phyloP scores from a whole-genome alignment of 306 rosid species.

The Rubus idaeus region DNA sequence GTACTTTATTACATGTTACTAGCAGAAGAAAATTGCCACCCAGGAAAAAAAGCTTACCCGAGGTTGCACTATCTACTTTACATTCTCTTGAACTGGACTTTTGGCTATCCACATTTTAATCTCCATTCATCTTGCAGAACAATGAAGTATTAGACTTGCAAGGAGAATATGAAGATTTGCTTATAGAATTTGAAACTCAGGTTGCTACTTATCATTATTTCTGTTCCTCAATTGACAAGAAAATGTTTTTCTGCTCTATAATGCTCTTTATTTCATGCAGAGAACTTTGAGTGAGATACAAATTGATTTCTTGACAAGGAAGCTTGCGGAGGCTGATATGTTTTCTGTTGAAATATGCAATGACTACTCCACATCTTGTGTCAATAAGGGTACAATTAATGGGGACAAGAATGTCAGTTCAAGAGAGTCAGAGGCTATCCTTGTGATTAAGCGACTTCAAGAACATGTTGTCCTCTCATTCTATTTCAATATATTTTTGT shows the following conservation, averaged over 20 bases:
- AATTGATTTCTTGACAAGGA: constrained; percentile 59
- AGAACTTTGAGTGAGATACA: constrained; percentile 65
- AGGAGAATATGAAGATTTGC: constrained; percentile 74
- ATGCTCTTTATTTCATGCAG: constrained; percentile 44
- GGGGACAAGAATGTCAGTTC: constrained; percentile 49
- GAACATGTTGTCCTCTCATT: constrained; percentile 55
- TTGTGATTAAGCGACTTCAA: constrained; percentile 83
- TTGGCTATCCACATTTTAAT: constrained; percentile 28
- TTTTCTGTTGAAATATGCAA: constrained; percentile 27
- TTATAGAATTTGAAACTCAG: constrained; percentile 65
- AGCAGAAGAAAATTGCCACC: constrained; percentile 69
- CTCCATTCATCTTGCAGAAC: constrained; percentile 53
- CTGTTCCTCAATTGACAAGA: not conserved
- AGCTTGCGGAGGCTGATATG: constrained; percentile 44
- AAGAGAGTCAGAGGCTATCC: constrained; percentile 67
- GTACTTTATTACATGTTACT: constrained; percentile 73
- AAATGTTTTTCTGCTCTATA: not conserved
- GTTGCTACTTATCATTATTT: constrained; percentile 34
- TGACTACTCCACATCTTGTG: constrained; percentile 36
- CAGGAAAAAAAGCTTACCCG: constrained; percentile 53
- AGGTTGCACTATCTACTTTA: constrained; percentile 45
- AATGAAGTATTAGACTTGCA: constrained; percentile 47
- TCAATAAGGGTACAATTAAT: constrained; percentile 17
- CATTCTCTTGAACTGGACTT: constrained; percentile 23
- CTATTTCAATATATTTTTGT: not conserved